Conservation (phyloP, 139 green algal species). For the Desmodesmus armatus region DNA sequence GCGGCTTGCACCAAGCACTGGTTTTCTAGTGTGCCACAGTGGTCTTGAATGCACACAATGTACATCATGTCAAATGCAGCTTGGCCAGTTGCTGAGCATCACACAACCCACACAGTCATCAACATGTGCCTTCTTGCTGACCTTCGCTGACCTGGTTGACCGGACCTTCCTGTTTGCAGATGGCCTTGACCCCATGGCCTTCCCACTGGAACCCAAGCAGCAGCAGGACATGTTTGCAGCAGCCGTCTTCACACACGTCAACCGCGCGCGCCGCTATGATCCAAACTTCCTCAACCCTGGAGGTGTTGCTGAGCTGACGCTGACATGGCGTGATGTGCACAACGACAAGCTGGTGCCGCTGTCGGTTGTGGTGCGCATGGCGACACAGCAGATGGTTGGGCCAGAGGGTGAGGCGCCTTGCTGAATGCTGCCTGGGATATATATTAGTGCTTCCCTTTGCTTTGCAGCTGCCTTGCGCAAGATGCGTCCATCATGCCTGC, state of each 20-base stretch:
- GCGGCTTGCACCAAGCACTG: no score
- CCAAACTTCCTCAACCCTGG: not conserved
- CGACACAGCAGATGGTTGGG: not conserved
- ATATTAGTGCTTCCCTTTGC: no score
- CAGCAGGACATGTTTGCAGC: slow-evolving; percentile 36
- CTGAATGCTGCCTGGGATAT: not conserved
- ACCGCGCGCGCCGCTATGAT: slow-evolving; percentile 11
- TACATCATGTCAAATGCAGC: no score
- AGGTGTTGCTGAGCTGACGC: not conserved
- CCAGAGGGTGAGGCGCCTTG: not conserved
- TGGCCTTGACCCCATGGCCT: slow-evolving; percentile 22
- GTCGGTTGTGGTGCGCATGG: not conserved
- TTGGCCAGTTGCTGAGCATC: no score
- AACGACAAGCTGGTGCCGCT: slow-evolving; percentile 28
- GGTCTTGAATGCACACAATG: no score
- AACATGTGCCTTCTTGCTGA: no score
- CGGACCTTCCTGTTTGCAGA: slow-evolving; percentile 40
- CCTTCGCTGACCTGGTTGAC: not conserved
- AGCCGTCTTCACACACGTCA: slow-evolving; percentile 25
- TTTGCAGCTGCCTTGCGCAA: no score
- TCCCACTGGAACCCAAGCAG: not conserved
- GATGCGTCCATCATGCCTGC: no score
- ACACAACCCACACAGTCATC: no score
- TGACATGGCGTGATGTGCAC: slow-evolving; percentile 16
- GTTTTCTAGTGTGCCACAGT: no score